phyloP scores from a whole-genome alignment of 73 alveolate species.

The Halteria grandinella region DNA sequence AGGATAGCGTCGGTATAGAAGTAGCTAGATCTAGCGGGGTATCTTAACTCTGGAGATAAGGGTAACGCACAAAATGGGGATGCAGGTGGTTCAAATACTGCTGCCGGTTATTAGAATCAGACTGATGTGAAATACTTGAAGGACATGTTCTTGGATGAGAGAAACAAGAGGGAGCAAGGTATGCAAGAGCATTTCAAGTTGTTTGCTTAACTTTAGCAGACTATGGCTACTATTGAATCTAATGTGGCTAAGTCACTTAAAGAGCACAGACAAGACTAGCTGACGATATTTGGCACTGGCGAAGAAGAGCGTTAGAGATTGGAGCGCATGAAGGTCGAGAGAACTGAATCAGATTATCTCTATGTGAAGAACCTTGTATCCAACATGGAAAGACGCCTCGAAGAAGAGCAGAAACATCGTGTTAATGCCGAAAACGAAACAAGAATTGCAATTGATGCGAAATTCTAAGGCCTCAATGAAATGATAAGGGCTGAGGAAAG shows the following conservation, averaged over 20 bases:
- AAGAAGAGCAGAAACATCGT: constrained; percentile 59
- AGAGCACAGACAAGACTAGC: constrained; percentile 63
- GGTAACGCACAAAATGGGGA: too few species aligned
- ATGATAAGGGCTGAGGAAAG: constrained; percentile 67
- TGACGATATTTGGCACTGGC: constrained; percentile 35
- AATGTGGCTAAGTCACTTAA: too few species aligned
- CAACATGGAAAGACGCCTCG: constrained; percentile 55
- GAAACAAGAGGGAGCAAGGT: constrained; percentile 61
- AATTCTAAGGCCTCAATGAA: constrained; percentile 45
- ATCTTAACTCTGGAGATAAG: background rate
- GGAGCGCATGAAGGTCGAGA: constrained; percentile 41
- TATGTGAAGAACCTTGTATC: constrained; percentile 24
- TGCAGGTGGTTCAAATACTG: too few species aligned
- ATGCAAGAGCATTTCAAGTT: constrained; percentile 51
- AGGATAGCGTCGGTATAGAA: constrained; percentile 5
- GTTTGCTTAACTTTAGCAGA: too few species aligned
- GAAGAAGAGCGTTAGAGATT: constrained; percentile 65
- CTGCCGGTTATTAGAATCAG: constrained; percentile 27
- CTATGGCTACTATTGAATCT: too few species aligned
- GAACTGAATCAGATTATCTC: constrained; percentile 44
- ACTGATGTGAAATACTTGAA: constrained; percentile 54
- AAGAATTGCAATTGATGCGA: constrained; percentile 60
- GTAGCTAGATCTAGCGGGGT: background rate
- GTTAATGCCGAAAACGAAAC: constrained; percentile 61
- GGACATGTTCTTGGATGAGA: constrained; percentile 54